Conservation (phyloP, 2,329 filamentous ascomycete genomes). For the Blastomyces silverae region DNA sequence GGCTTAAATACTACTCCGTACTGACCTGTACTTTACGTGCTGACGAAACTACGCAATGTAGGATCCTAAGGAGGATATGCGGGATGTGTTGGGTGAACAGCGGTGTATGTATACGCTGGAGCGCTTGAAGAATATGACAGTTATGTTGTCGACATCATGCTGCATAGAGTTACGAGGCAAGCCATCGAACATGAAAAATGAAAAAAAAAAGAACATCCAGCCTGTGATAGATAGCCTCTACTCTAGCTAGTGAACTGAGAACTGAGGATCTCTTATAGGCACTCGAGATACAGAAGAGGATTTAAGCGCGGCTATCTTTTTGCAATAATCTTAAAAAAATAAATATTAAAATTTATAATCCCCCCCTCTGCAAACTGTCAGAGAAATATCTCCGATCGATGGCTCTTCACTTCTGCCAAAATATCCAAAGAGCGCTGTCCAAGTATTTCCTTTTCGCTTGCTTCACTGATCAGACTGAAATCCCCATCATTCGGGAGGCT, state of each 20-base stretch:
- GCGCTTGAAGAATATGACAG: background rate
- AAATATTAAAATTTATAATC: background rate
- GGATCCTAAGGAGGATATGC: background rate
- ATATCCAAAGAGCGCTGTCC: constrained; percentile 12
- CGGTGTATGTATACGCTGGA: constrained; percentile 1
- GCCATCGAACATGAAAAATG: background rate
- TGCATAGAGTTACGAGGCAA: constrained; percentile 1
- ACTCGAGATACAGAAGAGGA: background rate
- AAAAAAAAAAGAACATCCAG: no score
- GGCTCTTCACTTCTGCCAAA: background rate
- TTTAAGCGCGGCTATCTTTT: background rate
- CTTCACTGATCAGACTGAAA: constrained; percentile 14
- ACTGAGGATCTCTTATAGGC: background rate
- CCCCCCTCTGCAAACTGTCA: background rate
- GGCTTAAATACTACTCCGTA: no score
- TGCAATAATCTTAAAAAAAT: constrained; percentile 1
- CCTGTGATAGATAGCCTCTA: no score
- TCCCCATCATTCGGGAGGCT: background rate
- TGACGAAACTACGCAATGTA: background rate
- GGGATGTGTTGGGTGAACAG: constrained; percentile 10
- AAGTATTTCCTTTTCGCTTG: constrained; percentile 12
- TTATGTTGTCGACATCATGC: background rate
- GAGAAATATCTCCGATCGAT: background rate
- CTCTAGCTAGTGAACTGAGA: background rate
- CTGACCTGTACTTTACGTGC: background rate